Evolutionary conservation across 1,139 yeast genomes (phyloP).

Genomic region (Diutina scorzettiae): DNA sequence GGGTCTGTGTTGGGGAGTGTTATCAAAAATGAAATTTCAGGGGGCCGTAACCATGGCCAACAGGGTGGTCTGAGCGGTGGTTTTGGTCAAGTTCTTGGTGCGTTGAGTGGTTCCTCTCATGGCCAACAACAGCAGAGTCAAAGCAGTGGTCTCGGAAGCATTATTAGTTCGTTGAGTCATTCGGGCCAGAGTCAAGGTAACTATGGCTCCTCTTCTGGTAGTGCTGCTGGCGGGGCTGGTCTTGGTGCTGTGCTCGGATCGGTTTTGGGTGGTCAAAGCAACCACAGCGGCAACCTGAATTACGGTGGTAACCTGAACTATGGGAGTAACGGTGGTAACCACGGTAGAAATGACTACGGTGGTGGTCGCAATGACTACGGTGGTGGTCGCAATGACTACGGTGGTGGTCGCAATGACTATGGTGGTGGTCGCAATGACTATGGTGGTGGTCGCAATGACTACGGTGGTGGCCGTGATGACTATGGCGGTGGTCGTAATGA

Average conservation of each 20-base stretch:
- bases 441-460: not conserved
- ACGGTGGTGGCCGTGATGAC: not conserved
- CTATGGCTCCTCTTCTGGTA: not conserved
- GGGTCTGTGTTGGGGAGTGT: not conserved
- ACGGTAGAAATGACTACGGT: not conserved
- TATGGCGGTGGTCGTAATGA: not conserved
- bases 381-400: not conserved
- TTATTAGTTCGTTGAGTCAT: not conserved
- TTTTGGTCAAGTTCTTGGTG: not conserved
- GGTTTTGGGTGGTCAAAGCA: not conserved
- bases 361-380: slow-evolving; percentile 1
- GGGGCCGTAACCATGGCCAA: not conserved
- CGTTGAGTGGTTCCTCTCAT: not conserved
- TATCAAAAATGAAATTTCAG: not conserved
- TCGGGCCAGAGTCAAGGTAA: not conserved
- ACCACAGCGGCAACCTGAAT: not conserved
- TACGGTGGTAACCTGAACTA: not conserved
- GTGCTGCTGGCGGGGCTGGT: not conserved
- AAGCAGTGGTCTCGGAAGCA: not conserved
- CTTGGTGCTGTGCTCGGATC: not conserved
- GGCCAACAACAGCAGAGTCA: slow-evolving; percentile 1
- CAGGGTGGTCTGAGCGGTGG: not conserved
- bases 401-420: slow-evolving; percentile 1
- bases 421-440: slow-evolving; percentile 3
- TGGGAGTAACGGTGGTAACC: not conserved